Evolutionary conservation across 441 rosid genomes (phyloP).

Genomic region (Gossypium davidsonii): DNA sequence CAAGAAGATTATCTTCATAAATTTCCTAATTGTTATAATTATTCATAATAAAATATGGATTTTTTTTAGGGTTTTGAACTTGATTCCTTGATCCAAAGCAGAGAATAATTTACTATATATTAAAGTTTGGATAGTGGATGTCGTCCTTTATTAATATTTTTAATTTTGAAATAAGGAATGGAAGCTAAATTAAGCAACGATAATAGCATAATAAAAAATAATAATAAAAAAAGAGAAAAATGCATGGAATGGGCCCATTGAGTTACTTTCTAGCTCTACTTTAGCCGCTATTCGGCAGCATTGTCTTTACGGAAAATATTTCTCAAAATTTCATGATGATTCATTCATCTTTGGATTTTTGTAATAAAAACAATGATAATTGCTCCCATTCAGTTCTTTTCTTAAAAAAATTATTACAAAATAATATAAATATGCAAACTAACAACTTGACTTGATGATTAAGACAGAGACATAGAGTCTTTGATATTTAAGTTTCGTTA

Average conservation of each 20-base stretch:
- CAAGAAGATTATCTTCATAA: background rate
- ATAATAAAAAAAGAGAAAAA: background rate
- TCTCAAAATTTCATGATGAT: slow-evolving; percentile 24
- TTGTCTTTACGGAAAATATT: slow-evolving; percentile 34
- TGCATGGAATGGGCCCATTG: background rate
- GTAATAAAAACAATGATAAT: background rate
- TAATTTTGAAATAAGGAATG: background rate
- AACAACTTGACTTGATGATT: too few relatives aligned
- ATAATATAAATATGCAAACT: too few relatives aligned
- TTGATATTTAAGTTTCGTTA: too few relatives aligned
- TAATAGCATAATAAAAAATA: background rate
- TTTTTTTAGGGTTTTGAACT: background rate
- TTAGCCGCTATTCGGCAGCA: slow-evolving; percentile 30
- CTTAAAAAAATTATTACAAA: too few relatives aligned
- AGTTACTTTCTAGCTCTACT: background rate
- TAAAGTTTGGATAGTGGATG: background rate
- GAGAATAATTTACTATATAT: background rate
- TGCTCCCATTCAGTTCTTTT: background rate
- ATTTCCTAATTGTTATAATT: background rate
- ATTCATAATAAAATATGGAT: background rate
- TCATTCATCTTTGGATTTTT: background rate
- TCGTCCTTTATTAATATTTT: background rate
- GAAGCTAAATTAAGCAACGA: background rate
- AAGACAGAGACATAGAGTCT: too few relatives aligned
- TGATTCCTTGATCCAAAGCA: background rate